Conservation (phyloP, 2,329 filamentous ascomycete genomes). For the Trichoderma hamatum region DNA sequence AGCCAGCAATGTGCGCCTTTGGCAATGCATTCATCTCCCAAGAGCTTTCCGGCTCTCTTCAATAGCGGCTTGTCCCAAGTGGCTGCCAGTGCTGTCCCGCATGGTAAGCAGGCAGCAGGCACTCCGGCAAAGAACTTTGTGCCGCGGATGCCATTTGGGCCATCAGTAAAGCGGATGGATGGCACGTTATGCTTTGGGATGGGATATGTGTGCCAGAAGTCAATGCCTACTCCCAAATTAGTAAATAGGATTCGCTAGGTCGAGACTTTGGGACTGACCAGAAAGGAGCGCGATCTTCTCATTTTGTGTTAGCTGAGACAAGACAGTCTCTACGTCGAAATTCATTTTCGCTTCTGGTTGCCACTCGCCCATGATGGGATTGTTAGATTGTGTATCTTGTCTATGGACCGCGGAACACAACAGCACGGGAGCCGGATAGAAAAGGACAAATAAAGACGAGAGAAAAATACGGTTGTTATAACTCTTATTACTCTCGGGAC, state of each 20-base stretch:
- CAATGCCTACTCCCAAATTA: neutral
- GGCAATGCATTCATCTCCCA: slow-evolving; percentile 15
- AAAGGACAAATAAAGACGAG: neutral
- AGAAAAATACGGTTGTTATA: neutral
- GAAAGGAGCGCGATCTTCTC: slow-evolving; percentile 16
- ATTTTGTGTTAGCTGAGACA: slow-evolving; percentile 9
- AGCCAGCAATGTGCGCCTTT: slow-evolving; percentile 14
- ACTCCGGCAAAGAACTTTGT: slow-evolving; percentile 15
- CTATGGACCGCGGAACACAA: neutral
- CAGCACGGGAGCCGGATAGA: neutral
- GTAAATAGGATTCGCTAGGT: neutral
- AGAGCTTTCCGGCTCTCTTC: neutral
- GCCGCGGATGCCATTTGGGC: slow-evolving; percentile 13
- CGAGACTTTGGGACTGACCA: neutral
- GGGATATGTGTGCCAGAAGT: slow-evolving; percentile 12
- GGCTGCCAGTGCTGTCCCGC: slow-evolving; percentile 5
- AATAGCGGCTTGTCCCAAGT: slow-evolving; percentile 9
- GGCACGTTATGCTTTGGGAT: slow-evolving; percentile 13
- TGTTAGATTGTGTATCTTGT: too few species aligned
- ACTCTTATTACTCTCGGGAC: neutral
- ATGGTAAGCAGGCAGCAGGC: slow-evolving; percentile 4
- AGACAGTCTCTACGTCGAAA: slow-evolving; percentile 3
- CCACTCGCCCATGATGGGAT: slow-evolving; percentile 6
- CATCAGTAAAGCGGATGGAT: neutral
- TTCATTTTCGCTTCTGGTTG: neutral